These are phyloP conservation scores for Leccinum griseonigrum DNA, from an alignment of 1,284 basidiomycete species.

Conservation along the genomic window DNA sequence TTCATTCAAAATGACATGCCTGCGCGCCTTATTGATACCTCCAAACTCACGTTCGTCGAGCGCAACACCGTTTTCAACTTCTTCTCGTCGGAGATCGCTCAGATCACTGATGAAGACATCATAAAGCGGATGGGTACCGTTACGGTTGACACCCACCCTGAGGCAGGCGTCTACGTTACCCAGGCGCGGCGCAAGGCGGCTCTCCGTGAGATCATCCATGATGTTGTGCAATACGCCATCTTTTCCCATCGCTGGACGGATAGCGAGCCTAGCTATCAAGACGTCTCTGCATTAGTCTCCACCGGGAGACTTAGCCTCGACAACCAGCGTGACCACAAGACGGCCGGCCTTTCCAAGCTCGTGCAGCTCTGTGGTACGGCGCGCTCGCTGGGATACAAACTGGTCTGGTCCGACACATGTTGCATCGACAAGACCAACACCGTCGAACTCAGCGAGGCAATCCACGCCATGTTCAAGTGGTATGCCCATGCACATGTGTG, in stretches of 20 bases:
- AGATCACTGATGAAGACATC: constrained; percentile 19
- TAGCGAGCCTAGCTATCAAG: constrained; percentile 24
- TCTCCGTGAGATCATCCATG: constrained; percentile 19
- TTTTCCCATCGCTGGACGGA: constrained; percentile 30
- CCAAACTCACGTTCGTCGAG: constrained; percentile 22
- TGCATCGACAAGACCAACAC: constrained; percentile 15
- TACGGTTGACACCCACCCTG: neutral
- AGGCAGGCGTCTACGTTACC: constrained; percentile 14
- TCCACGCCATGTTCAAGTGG: neutral
- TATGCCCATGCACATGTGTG: constrained; percentile 21
- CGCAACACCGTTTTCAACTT: constrained; percentile 15
- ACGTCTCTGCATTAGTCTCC: constrained; percentile 5
- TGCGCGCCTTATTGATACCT: constrained; percentile 26
- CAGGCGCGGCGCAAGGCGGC: constrained; percentile 4
- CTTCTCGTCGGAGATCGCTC: constrained; percentile 19
- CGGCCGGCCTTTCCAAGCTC: constrained; percentile 11
- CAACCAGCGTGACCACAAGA: constrained; percentile 6
- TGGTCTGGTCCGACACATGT: constrained; percentile 21
- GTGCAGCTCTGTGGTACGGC: constrained; percentile 21
- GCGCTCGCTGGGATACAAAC: constrained; percentile 10
- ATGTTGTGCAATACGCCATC: constrained; percentile 23
- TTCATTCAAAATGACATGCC: constrained; percentile 27
- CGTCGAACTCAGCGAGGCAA: constrained; percentile 20
- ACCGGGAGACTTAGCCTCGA: neutral
- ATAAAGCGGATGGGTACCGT: constrained; percentile 1